phyloP scores from a whole-genome alignment of 306 rosid species.

The Glycyrrhiza uralensis region DNA sequence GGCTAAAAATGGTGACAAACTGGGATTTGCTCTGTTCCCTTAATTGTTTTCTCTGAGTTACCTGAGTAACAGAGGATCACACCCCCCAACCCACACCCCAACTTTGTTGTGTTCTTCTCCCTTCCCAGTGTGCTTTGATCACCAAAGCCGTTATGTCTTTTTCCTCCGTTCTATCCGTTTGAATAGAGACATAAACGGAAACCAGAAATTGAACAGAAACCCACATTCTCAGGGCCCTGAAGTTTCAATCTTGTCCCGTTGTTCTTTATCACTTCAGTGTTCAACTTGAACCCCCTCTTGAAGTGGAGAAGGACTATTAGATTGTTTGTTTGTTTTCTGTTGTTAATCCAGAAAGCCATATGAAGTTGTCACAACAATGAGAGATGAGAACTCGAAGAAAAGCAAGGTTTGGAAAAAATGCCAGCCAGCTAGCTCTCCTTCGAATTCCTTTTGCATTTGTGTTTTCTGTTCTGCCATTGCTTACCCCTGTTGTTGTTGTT shows the following conservation, averaged over 20 bases:
- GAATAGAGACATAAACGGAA: constrained; percentile 4
- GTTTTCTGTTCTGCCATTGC: constrained; percentile 17
- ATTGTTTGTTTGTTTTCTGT: background rate
- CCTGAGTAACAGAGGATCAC: constrained; percentile 32
- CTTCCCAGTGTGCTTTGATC: constrained; percentile 21
- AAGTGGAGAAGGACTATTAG: background rate
- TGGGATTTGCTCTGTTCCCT: constrained; percentile 33
- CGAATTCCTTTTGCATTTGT: constrained; percentile 25
- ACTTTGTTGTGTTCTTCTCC: constrained; percentile 21
- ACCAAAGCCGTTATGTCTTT: background rate
- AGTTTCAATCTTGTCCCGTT: background rate
- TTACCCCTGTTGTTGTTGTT: constrained; percentile 31
- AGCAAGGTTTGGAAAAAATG: constrained; percentile 80
- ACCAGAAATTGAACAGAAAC: constrained; percentile 8
- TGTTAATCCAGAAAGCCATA: constrained; percentile 41
- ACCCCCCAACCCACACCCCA: background rate
- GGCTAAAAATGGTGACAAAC: constrained; percentile 36
- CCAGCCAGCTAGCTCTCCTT: constrained; percentile 3
- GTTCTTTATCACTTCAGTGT: background rate
- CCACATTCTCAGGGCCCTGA: constrained; percentile 1
- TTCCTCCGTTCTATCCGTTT: background rate
- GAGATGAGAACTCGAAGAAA: constrained; percentile 93
- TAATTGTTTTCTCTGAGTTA: constrained; percentile 31
- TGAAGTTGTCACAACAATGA: constrained; percentile 91
- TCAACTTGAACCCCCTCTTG: background rate